Evolutionary conservation across 192 early-diverging fungal species (phyloP).

Genomic region (Entomortierella chlamydospora): DNA sequence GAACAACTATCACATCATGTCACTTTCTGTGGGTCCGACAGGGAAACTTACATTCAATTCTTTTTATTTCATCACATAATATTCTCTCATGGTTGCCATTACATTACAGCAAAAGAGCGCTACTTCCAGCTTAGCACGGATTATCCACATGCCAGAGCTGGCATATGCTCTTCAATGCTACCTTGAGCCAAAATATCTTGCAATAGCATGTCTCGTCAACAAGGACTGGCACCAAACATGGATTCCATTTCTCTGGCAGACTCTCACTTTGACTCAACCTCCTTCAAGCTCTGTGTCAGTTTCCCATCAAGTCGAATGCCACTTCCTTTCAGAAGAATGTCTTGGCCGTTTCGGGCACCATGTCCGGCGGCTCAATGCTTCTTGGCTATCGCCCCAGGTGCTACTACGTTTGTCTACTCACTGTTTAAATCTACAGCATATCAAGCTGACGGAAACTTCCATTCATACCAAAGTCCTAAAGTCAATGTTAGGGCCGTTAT

Average conservation of each 20-base stretch:
- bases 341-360: slow-evolving; percentile 9
- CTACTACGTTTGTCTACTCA: slow-evolving; percentile 3
- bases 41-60: too few species aligned
- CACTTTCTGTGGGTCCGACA: too few species aligned
- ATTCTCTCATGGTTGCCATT: not conserved
- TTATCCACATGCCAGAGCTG: slow-evolving; percentile 21
- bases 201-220: slow-evolving; percentile 3
- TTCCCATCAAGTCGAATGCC: too few species aligned
- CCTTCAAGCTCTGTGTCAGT: not conserved
- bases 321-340: slow-evolving; percentile 14
- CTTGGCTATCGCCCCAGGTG: slow-evolving; percentile 9
- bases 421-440: slow-evolving; percentile 16
- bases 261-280: slow-evolving; percentile 3
- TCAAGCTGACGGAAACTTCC: slow-evolving; percentile 12
- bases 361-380: slow-evolving; percentile 1
- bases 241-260: slow-evolving; percentile 25
- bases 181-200: slow-evolving; percentile 7
- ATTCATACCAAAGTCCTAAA: slow-evolving; percentile 4
- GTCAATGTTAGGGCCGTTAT: slow-evolving; percentile 1
- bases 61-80: too few species aligned
- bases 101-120: not conserved
- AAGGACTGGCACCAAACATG: slow-evolving; percentile 9
- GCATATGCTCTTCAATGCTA: slow-evolving; percentile 5
- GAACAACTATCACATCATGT: too few species aligned
- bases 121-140: not conserved